These are phyloP conservation scores for Fusarium veterinarium DNA, from an alignment of 2,329 filamentous ascomycete species.

Conservation along the genomic window DNA sequence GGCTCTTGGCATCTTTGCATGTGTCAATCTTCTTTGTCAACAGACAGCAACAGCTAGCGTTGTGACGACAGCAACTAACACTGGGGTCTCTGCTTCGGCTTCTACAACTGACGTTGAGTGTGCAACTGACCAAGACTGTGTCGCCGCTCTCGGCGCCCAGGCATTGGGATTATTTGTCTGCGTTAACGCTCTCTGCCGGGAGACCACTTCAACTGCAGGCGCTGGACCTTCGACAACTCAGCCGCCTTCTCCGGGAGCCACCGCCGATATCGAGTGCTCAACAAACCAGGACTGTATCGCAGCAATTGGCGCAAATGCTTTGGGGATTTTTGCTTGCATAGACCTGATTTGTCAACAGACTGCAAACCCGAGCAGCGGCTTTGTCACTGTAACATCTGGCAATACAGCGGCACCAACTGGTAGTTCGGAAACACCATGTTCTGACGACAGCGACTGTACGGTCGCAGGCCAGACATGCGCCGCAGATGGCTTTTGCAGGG, in stretches of 20 bases:
- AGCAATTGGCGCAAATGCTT: not conserved
- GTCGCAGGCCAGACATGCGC: slow-evolving; percentile 8
- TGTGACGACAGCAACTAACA: not conserved
- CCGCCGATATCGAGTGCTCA: not conserved
- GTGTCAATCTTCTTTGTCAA: slow-evolving; percentile 14
- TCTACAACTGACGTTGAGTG: not conserved
- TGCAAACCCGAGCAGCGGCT: slow-evolving; percentile 4
- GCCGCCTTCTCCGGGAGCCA: not conserved
- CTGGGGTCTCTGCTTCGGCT: not conserved
- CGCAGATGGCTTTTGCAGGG: not conserved
- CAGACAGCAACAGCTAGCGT: not conserved
- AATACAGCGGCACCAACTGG: not conserved
- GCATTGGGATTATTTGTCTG: slow-evolving; percentile 1
- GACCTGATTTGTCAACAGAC: slow-evolving; percentile 9
- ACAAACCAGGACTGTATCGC: slow-evolving; percentile 7
- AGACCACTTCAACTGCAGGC: not conserved
- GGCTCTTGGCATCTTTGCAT: slow-evolving; percentile 7
- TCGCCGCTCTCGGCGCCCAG: not conserved
- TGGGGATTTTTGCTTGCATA: slow-evolving; percentile 13
- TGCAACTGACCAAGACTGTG: slow-evolving; percentile 10
- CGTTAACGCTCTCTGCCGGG: slow-evolving; percentile 3
- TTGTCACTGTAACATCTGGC: slow-evolving; percentile 3
- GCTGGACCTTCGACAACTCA: not conserved
- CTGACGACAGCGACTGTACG: slow-evolving; percentile 2
- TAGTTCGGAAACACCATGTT: not conserved